Percentiles rank a stretch among this genome's conserved stretches.
Evolutionary conservation across 345 rosid genomes (phyloP).

Genomic region (Brassica incana): DNA sequence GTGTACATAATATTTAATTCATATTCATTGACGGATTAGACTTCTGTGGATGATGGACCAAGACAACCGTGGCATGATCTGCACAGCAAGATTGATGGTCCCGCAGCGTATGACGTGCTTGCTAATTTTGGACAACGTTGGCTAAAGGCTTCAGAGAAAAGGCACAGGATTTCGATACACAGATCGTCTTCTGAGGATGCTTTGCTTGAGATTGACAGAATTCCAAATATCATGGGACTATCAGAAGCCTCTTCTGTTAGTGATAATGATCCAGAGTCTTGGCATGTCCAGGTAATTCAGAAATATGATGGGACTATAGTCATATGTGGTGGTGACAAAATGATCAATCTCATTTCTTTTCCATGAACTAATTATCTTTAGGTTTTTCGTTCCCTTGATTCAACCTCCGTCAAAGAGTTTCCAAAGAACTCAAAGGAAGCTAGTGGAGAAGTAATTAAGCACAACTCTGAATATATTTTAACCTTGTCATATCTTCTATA

Average conservation of each 20-base stretch:
- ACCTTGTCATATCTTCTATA: background rate
- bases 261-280: slow-evolving; percentile 64
- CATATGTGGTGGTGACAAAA: background rate
- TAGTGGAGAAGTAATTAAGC: slow-evolving; percentile 54
- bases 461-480: background rate
- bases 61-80: slow-evolving; percentile 98
- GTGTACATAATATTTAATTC: background rate
- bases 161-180: slow-evolving; percentile 59
- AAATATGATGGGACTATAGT: background rate
- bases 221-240: slow-evolving; percentile 42
- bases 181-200: slow-evolving; percentile 62
- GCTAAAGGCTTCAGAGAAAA: slow-evolving; percentile 64
- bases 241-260: slow-evolving; percentile 44
- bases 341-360: background rate
- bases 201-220: slow-evolving; percentile 70
- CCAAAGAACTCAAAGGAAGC: slow-evolving; percentile 49
- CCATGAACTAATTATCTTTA: slow-evolving; percentile 26
- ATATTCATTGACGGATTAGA: slow-evolving; percentile 38
- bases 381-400: slow-evolving; percentile 28
- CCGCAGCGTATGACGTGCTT: slow-evolving; percentile 89
- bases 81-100: slow-evolving; percentile 81
- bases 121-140: slow-evolving; percentile 88
- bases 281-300: slow-evolving; percentile 75
- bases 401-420: background rate
- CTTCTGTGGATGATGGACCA: slow-evolving; percentile 55